phyloP scores from a whole-genome alignment of 2,329 filamentous ascomycete genomes.

The Colletotrichum truncatum region DNA sequence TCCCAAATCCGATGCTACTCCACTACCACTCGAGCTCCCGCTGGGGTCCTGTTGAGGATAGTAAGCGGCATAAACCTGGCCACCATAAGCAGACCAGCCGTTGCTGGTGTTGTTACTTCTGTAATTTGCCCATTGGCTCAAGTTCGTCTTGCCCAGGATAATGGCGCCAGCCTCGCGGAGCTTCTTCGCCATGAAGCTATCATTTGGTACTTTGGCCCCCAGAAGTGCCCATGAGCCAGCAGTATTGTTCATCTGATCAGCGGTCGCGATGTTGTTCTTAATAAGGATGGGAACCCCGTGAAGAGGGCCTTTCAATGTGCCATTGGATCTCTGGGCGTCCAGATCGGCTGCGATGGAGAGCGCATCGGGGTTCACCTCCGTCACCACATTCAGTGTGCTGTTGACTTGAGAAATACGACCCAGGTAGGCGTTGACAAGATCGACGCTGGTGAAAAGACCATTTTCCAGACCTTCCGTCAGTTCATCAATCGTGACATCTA shows the following conservation, averaged over 20 bases:
- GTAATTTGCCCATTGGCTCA: slow-evolving; percentile 72
- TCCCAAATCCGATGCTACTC: slow-evolving; percentile 66
- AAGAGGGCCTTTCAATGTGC: slow-evolving; percentile 51
- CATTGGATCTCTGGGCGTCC: slow-evolving; percentile 41
- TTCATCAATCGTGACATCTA: slow-evolving; percentile 44
- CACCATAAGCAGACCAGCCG: slow-evolving; percentile 72
- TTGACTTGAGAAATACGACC: slow-evolving; percentile 38
- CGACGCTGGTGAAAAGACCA: slow-evolving; percentile 45
- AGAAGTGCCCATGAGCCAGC: slow-evolving; percentile 67
- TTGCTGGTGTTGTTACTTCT: slow-evolving; percentile 65
- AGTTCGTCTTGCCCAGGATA: slow-evolving; percentile 70
- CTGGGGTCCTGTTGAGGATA: slow-evolving; percentile 67
- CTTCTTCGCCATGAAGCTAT: slow-evolving; percentile 66
- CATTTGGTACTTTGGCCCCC: slow-evolving; percentile 62
- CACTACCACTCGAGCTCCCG: slow-evolving; percentile 70
- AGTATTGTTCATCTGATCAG: slow-evolving; percentile 67
- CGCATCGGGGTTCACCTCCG: slow-evolving; percentile 47
- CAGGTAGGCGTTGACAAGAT: slow-evolving; percentile 43
- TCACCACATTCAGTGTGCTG: slow-evolving; percentile 39
- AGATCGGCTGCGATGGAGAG: slow-evolving; percentile 40
- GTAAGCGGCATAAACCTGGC: slow-evolving; percentile 69
- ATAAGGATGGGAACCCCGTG: slow-evolving; percentile 72
- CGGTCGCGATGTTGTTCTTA: slow-evolving; percentile 73
- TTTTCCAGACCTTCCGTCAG: slow-evolving; percentile 41
- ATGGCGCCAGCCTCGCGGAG: slow-evolving; percentile 67